Conservation (phyloP, 805 yeast genomes). For the Wickerhamiella cacticola region DNA sequence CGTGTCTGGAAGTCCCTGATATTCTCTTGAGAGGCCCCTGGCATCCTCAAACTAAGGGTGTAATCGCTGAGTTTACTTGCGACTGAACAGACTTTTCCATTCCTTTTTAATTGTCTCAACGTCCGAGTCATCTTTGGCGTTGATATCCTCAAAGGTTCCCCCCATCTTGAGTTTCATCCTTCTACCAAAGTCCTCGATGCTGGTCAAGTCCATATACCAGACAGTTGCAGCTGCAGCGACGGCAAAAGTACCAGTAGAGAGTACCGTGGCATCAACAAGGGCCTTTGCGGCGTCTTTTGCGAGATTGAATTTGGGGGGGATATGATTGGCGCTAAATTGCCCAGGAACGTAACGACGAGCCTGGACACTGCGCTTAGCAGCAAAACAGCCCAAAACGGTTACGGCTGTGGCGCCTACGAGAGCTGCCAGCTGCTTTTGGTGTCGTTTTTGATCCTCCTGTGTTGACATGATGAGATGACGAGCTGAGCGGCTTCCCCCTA, state of each 20-base stretch:
- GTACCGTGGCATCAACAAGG: slow-evolving; percentile 63
- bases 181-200: slow-evolving; percentile 56
- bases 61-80: background rate
- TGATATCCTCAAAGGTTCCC: slow-evolving; percentile 36
- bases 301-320: slow-evolving; percentile 72
- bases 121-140: slow-evolving; percentile 15
- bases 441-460: slow-evolving; percentile 16
- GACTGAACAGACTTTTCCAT: slow-evolving; percentile 1
- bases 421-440: slow-evolving; percentile 56
- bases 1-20: too few relatives aligned
- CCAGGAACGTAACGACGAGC: slow-evolving; percentile 63
- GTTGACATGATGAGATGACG: slow-evolving; percentile 1
- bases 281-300: slow-evolving; percentile 78
- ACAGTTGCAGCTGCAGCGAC: slow-evolving; percentile 64
- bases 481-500: too few relatives aligned
- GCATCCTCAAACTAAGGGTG: background rate
- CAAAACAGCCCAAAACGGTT: slow-evolving; percentile 57
- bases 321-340: slow-evolving; percentile 72
- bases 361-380: slow-evolving; percentile 64
- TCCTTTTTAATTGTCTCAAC: slow-evolving; percentile 7
- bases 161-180: slow-evolving; percentile 54
- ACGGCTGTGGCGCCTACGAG: slow-evolving; percentile 63
- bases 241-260: slow-evolving; percentile 60
- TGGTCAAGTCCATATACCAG: slow-evolving; percentile 68
- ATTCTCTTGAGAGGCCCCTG: too few relatives aligned